Percentiles rank a stretch among this genome's conserved stretches.
These are phyloP conservation scores for Dacryopinax primogenitus DNA, from an alignment of 768 basidiomycete species.

Conservation along the genomic window DNA sequence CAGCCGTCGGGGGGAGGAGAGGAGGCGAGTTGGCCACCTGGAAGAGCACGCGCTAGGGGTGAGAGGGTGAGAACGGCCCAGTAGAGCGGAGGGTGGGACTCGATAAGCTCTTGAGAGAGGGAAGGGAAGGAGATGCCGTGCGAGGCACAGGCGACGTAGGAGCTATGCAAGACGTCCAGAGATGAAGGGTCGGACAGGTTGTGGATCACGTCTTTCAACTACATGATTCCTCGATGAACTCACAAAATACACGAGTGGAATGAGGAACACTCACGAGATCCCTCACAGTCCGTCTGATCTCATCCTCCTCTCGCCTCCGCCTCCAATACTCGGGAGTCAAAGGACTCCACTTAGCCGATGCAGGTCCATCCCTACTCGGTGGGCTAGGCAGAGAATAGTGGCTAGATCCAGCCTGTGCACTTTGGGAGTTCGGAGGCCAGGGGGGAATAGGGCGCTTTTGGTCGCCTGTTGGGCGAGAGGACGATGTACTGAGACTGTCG, in stretches of 20 bases:
- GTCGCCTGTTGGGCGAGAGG: background rate
- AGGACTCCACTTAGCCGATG: background rate
- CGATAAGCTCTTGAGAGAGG: background rate
- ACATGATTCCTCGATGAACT: background rate
- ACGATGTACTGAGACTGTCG: background rate
- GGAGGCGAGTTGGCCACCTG: background rate
- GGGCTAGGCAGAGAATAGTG: background rate
- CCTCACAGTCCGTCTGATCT: background rate
- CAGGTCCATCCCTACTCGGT: background rate
- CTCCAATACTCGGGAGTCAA: background rate
- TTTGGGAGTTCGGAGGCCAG: background rate
- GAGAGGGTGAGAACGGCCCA: constrained; percentile 4
- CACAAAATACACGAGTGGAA: background rate
- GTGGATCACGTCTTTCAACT: background rate
- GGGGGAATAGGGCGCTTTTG: background rate
- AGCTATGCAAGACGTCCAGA: background rate
- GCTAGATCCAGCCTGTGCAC: background rate
- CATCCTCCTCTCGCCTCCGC: background rate
- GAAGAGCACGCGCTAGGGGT: background rate
- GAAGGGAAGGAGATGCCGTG: constrained; percentile 6
- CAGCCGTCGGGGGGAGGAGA: background rate
- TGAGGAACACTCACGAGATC: background rate
- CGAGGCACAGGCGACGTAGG: constrained; percentile 1
- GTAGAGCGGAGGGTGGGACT: background rate
- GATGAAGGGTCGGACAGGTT: constrained; percentile 3